phyloP scores from a whole-genome alignment of 805 yeast genomes.

The Hanseniaspora lindneri region DNA sequence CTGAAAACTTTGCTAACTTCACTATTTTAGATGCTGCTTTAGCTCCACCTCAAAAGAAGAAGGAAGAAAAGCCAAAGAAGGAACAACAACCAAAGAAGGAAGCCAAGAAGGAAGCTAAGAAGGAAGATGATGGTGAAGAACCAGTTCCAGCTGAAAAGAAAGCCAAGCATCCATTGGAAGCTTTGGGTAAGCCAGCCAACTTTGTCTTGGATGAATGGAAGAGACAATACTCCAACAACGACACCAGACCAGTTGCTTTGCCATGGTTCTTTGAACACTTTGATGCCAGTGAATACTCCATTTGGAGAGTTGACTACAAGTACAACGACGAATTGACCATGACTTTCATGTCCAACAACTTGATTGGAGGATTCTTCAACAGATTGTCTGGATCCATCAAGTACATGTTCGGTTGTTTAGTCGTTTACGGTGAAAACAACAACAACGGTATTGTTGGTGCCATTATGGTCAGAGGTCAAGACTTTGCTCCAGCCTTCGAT shows the following conservation, averaged over 20 bases:
- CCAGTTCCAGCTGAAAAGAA: constrained; percentile 40
- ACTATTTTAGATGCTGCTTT: constrained; percentile 54
- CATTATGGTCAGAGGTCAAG: constrained; percentile 92
- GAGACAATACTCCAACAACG: constrained; percentile 92
- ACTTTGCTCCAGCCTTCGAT: constrained; percentile 77
- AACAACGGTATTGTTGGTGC: constrained; percentile 94
- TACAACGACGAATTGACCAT: constrained; percentile 95
- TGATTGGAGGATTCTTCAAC: constrained; percentile 95
- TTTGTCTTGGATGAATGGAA: constrained; percentile 84
- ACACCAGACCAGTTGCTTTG: constrained; percentile 82
- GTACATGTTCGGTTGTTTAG: constrained; percentile 84
- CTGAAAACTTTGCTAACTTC: constrained; percentile 39
- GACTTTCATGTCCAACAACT: constrained; percentile 96
- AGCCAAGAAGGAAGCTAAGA: constrained; percentile 27
- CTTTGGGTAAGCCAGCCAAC: constrained; percentile 53
- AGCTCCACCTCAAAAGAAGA: constrained; percentile 73
- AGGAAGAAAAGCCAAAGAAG: constrained; percentile 36
- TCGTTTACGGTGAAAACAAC: constrained; percentile 97
- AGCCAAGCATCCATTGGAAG: constrained; percentile 82
- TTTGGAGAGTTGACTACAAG: constrained; percentile 91
- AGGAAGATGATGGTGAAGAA: constrained; percentile 19
- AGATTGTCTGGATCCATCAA: constrained; percentile 85
- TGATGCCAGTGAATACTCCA: constrained; percentile 86
- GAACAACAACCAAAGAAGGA: constrained; percentile 30
- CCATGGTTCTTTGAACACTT: constrained; percentile 98